phyloP scores from a whole-genome alignment of 176 grass and related monocot species.

The Microstegium vimineum region DNA sequence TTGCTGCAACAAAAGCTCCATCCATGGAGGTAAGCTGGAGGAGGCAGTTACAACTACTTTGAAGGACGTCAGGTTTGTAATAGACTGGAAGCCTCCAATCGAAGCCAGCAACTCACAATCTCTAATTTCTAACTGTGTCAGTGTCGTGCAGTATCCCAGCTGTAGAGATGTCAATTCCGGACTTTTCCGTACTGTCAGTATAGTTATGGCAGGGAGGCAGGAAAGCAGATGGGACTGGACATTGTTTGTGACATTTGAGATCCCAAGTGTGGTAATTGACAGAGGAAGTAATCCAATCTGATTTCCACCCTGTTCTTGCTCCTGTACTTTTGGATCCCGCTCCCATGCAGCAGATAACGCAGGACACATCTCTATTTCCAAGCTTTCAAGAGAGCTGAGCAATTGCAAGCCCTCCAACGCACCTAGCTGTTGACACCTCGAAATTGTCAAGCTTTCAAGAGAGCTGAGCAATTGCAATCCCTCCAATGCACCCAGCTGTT shows the following conservation, averaged over 20 bases:
- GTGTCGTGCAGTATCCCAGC: neutral
- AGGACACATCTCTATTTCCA: neutral
- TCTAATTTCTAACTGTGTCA: neutral
- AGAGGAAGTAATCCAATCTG: neutral
- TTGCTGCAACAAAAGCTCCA: neutral
- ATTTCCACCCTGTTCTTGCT: neutral
- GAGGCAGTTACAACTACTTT: too few relatives aligned
- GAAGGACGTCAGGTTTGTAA: too few relatives aligned
- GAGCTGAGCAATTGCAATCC: accelerated
- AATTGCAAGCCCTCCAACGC: constrained; percentile 24
- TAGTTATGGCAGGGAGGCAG: neutral
- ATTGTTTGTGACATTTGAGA: neutral
- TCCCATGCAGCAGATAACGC: neutral
- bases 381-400: neutral
- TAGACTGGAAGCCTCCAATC: too few relatives aligned
- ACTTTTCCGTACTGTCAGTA: accelerated
- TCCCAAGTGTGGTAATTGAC: neutral
- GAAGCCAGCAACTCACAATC: neutral
- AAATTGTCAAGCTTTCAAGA: too few relatives aligned
- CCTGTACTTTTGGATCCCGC: neutral
- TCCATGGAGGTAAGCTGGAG: too few relatives aligned
- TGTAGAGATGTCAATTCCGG: neutral
- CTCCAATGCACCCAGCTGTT: too few relatives aligned
- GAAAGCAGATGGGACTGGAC: neutral
- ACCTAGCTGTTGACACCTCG: neutral